Conservation (phyloP, 257 asterid genomes). For the Gentiana macrophylla region DNA sequence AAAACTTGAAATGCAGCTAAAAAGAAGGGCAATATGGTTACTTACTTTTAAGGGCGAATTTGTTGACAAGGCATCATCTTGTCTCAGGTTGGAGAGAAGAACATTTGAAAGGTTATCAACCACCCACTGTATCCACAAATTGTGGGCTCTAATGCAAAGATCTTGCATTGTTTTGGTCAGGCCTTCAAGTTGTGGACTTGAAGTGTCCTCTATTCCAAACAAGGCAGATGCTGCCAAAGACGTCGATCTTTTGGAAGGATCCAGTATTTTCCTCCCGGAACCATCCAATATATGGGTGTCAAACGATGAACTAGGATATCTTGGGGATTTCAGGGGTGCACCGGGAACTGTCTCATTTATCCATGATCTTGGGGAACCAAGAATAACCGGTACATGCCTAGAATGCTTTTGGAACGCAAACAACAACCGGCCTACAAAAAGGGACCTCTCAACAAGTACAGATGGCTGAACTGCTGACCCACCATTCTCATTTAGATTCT, state of each 20-base stretch:
- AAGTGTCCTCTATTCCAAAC: constrained; percentile 60
- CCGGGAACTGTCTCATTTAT: constrained; percentile 33
- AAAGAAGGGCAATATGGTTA: constrained; percentile 4
- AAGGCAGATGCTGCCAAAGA: constrained; percentile 60
- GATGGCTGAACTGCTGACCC: constrained; percentile 41
- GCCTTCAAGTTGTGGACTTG: constrained; percentile 83
- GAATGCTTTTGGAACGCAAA: constrained; percentile 96
- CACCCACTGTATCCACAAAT: constrained; percentile 87
- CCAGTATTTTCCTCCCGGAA: constrained; percentile 54
- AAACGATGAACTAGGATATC: constrained; percentile 28
- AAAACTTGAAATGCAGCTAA: background rate
- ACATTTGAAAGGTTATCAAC: constrained; percentile 63
- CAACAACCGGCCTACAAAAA: constrained; percentile 82
- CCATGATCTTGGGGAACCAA: constrained; percentile 98
- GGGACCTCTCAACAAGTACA: constrained; percentile 72
- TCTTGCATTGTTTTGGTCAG: constrained; percentile 59
- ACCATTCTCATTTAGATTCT: constrained; percentile 31
- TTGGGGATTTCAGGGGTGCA: constrained; percentile 30
- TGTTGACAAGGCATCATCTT: constrained; percentile 76
- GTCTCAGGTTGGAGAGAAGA: constrained; percentile 50
- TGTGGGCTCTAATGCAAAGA: constrained; percentile 76
- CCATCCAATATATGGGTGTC: constrained; percentile 38
- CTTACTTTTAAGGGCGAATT: constrained; percentile 72
- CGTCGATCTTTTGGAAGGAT: constrained; percentile 60
- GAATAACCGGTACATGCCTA: constrained; percentile 73